Conservation (phyloP, 176 grass and related monocot genomes). For the Melocanna baccifera region DNA sequence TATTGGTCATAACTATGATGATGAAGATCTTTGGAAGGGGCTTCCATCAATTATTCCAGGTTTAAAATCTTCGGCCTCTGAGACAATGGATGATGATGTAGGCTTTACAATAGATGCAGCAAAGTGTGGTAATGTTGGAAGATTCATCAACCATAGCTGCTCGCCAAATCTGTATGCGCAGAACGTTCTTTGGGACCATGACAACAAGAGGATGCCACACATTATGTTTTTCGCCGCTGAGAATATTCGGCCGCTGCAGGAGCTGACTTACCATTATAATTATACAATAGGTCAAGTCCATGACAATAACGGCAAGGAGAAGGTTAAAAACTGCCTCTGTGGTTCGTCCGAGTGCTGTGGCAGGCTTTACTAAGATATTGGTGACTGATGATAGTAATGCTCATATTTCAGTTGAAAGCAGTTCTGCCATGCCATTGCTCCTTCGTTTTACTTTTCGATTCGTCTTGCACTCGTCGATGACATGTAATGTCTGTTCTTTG, state of each 20-base stretch:
- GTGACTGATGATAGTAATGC: conserved; percentile 4
- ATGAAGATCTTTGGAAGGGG: conserved; percentile 53
- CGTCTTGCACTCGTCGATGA: neutral
- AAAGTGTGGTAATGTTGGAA: conserved; percentile 52
- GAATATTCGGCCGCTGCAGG: conserved; percentile 66
- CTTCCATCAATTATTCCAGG: conserved; percentile 34
- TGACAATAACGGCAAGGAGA: conserved; percentile 44
- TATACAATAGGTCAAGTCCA: conserved; percentile 48
- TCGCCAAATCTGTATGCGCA: conserved; percentile 74
- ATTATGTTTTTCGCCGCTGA: conserved; percentile 63
- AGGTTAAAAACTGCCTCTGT: conserved; percentile 36
- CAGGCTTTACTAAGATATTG: conserved; percentile 45
- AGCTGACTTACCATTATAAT: conserved; percentile 76
- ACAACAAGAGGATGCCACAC: conserved; percentile 54
- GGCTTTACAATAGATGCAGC: conserved; percentile 74
- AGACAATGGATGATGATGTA: conserved; percentile 21
- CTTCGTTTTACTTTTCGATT: neutral
- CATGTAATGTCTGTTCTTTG: neutral
- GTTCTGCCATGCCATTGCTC: conserved; percentile 3
- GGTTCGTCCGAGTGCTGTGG: conserved; percentile 31
- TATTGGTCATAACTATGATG: conserved; percentile 65
- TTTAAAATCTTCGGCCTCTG: conserved; percentile 29
- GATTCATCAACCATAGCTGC: conserved; percentile 80
- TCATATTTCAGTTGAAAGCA: conserved; percentile 2
- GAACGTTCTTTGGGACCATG: conserved; percentile 73